Percentiles rank a stretch among this genome's conserved stretches.
These are phyloP conservation scores for Nakazawaea wyomingensis DNA, from an alignment of 805 yeast genomes.

Conservation along the genomic window DNA sequence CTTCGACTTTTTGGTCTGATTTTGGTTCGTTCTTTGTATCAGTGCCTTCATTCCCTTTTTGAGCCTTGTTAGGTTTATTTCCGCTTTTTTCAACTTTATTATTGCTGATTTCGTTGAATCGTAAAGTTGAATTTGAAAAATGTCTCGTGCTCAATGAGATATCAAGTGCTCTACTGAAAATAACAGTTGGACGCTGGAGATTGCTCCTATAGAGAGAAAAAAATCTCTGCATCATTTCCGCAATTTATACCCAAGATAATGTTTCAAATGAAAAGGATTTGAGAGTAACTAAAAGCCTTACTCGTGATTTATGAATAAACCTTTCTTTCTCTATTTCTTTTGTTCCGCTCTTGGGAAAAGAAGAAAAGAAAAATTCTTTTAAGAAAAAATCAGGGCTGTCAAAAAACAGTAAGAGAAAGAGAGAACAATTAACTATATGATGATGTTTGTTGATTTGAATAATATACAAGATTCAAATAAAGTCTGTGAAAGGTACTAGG, in stretches of 20 bases:
- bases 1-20: not conserved
- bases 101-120: constrained; percentile 1
- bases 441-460: too few species aligned
- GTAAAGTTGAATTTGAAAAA: not conserved
- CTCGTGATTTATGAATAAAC: too few species aligned
- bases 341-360: not conserved
- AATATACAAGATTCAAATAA: too few species aligned
- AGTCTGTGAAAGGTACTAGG: too few species aligned
- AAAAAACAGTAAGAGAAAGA: too few species aligned
- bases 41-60: too few species aligned
- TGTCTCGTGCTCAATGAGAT: not conserved
- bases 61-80: too few species aligned
- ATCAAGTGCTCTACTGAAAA: not conserved
- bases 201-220: not conserved
- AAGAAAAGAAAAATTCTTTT: not conserved
- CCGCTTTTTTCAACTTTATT: not conserved
- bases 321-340: too few species aligned
- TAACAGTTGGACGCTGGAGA: not conserved
- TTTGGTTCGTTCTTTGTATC: not conserved
- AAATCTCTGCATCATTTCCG: not conserved
- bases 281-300: too few species aligned
- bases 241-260: too few species aligned
- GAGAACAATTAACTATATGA: too few species aligned
- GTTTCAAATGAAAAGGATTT: too few species aligned
- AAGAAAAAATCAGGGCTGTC: not conserved